phyloP scores from a whole-genome alignment of 441 rosid species.

The Gossypium schwendimanii region DNA sequence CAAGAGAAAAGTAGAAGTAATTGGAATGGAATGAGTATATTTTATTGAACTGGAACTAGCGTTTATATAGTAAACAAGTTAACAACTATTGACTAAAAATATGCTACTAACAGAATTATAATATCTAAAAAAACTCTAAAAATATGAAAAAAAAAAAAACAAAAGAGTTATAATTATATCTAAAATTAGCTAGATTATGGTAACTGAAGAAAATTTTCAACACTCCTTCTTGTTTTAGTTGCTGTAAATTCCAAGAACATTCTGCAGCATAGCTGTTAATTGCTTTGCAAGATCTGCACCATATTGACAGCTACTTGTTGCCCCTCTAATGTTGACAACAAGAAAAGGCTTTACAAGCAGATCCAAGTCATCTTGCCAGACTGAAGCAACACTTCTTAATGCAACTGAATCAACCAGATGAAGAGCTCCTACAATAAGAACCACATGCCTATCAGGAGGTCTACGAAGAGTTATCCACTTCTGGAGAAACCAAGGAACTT shows the following conservation, averaged over 20 bases:
- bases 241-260: constrained; percentile 58
- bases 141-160: too few relatives aligned
- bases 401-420: constrained; percentile 45
- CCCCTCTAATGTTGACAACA: constrained; percentile 61
- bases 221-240: not conserved
- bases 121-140: too few relatives aligned
- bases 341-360: constrained; percentile 48
- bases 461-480: constrained; percentile 57
- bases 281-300: constrained; percentile 47
- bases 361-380: constrained; percentile 46
- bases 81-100: too few relatives aligned
- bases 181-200: too few relatives aligned
- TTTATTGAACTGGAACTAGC: too few relatives aligned
- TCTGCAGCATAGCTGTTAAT: constrained; percentile 34
- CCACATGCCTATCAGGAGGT: constrained; percentile 52
- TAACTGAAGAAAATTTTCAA: too few relatives aligned
- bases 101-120: too few relatives aligned
- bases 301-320: constrained; percentile 56
- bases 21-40: too few relatives aligned
- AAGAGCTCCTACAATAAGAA: constrained; percentile 61
- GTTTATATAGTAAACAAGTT: too few relatives aligned
- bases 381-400: constrained; percentile 36
- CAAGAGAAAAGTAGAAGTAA: too few relatives aligned
- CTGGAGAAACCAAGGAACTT: constrained; percentile 47
- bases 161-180: too few relatives aligned